Base-by-base conservation (phyloP, 768 basidiomycete species). In the Russula compacta region DNA sequence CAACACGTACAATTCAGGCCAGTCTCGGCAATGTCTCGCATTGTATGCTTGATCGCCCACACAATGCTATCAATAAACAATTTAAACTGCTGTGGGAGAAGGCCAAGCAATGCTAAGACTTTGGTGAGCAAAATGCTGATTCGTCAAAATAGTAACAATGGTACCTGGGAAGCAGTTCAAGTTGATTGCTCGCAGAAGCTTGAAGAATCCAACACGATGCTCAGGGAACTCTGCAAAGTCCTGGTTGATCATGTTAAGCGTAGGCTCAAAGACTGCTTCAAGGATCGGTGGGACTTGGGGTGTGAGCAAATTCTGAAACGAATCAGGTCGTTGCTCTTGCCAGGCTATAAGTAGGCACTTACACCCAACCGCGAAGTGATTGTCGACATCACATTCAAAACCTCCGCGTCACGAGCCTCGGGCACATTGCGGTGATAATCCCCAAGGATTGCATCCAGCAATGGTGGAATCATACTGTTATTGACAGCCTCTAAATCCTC, bases 21-120 rank as follows among this genome's bases (percentile, higher is more conserved):
- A 46, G 87, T 90, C 71, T 98, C 95, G 5, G 93, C 92, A 64
- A 99, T 97, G 73, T 98, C 95, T 57, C 95, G 84, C 92, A 97
- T 94, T 15, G 92, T 98, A 76, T 99, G 97, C 74, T 99, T 99
- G 78, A 98, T 95, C n/a, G 94, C 95, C 95, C 97, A 99, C 54
- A 95, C 87, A 66, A 98, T 89, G 62, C 92, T 94, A 73, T 98
- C 95, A 85, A 97, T 98, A 73, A 97, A 89, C 61, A 98, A 77
- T 76, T 97, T 98, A 82, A 98, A 98, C 74, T 97, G 92, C 49
- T 80, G 74, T 10, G 93, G 88, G n/a, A 93, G 92, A 61, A 97
- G 81, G 29, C 83, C 83, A 59, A 95, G 81, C 49, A 98, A 76
- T 6, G 94, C 94, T 89, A 64, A 49, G n/a, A 38, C 24, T 19